Conservation (phyloP, 805 yeast genomes). For the Kazachstania psychrophila region DNA sequence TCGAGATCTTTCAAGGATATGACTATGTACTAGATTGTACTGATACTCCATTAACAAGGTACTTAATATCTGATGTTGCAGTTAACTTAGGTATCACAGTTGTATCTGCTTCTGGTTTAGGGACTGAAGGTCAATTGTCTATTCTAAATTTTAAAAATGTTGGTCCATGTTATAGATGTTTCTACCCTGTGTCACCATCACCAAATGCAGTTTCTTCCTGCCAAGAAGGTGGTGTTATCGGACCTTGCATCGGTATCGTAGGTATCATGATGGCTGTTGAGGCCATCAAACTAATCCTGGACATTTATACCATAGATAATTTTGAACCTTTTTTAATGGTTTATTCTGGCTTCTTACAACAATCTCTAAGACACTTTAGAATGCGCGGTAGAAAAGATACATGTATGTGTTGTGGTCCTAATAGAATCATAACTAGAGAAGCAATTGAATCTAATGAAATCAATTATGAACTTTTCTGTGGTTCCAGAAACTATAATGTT, state of each 20-base stretch:
- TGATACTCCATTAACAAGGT: constrained; percentile 82
- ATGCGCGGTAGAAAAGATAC: constrained; percentile 58
- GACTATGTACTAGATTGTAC: constrained; percentile 88
- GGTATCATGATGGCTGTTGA: constrained; percentile 88
- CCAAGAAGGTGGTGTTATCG: constrained; percentile 87
- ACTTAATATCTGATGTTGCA: constrained; percentile 76
- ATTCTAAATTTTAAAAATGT: constrained; percentile 52
- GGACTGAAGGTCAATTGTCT: constrained; percentile 82
- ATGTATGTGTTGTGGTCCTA: constrained; percentile 59
- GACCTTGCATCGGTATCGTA: constrained; percentile 90
- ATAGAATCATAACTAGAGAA: constrained; percentile 41
- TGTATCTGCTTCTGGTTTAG: constrained; percentile 86
- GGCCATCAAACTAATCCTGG: constrained; percentile 63
- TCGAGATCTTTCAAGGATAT: constrained; percentile 50
- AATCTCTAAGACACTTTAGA: constrained; percentile 60
- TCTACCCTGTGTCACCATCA: constrained; percentile 85
- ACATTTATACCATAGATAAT: constrained; percentile 39
- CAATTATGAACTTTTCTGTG: constrained; percentile 72
- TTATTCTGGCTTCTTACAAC: constrained; percentile 60
- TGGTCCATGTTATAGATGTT: constrained; percentile 94
- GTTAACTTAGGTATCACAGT: constrained; percentile 61
- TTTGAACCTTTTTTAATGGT: constrained; percentile 63
- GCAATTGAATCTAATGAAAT: constrained; percentile 39
- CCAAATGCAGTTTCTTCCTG: constrained; percentile 77
- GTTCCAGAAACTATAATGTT: constrained; percentile 41